Evolutionary conservation across 1,284 basidiomycete genomes (phyloP), one percentile per base, ranked within the genome.

Genomic region (Nidula niveotomentosa): DNA sequence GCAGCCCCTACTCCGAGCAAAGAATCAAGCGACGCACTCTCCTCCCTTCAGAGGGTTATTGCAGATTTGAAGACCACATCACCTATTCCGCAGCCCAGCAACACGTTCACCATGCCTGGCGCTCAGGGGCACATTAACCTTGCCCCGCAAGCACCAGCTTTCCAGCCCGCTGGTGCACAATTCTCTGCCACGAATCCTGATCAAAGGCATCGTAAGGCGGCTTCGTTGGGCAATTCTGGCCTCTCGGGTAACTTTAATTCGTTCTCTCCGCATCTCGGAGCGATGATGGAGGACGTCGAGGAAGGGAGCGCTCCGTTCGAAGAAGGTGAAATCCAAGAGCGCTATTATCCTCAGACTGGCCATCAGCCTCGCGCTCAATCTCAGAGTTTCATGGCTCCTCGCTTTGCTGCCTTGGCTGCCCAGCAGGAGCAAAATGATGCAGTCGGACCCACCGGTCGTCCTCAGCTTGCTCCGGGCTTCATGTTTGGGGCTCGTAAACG

Each of bases 401-500:
- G 93, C 35, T 95, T 95, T 69, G 91, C 88, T 35, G 91, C 91
- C 41, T 78, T 94, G 53, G 91, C 90, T 35, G 87, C 88, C 10
- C 89, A 91, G 64, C 87, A 91, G 63, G 85, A 91, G 52, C 81
- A 85, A 56, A 72, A 68, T 13, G 89, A 92, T 54, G 51, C 74
- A 35, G 58, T 90, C 43, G 90, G 91, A n/a, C 87, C 90, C 4
- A 84, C 88, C 35, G 91, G 93, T 43, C 86, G 93, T 56, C 93
- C 93, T 35, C 93, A 95, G 67, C 84, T 96, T 52, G 93, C 93
- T 13, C 94, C 93, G 9, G 79, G 80, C 43, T 96, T 96, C 73
- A 92, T 90, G 77, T 96, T 96, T 69, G 94, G 93, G 51, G 84
- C 85, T 49, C 82, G 86, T 58, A 85, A 84, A 64, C 81, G 83